Evolutionary conservation across 23 red algal species (phyloP).

Genomic region (Gracilaria domingensis): DNA sequence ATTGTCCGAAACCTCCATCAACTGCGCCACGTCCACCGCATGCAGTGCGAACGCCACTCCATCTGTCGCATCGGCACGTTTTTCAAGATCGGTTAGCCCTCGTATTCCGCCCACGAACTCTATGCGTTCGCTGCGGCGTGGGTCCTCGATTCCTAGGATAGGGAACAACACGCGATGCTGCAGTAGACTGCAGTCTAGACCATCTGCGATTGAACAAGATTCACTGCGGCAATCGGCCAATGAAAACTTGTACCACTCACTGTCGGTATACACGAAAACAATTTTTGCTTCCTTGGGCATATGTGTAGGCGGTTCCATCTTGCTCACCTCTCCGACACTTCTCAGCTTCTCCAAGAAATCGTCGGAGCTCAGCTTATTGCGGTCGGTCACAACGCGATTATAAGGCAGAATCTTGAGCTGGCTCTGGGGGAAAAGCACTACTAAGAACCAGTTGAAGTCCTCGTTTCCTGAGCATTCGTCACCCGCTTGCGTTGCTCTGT

Average conservation of each 20-base stretch:
- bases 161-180: constrained; percentile 50
- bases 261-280: constrained; percentile 43
- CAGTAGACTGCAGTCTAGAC: constrained; percentile 51
- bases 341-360: constrained; percentile 47
- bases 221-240: background rate
- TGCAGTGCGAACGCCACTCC: constrained; percentile 63
- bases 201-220: background rate
- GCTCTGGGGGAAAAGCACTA: constrained; percentile 55
- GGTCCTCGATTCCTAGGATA: constrained; percentile 55
- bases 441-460: constrained; percentile 62
- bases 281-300: constrained; percentile 7
- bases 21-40: constrained; percentile 51
- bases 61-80: constrained; percentile 16
- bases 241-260: constrained; percentile 50
- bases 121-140: constrained; percentile 45
- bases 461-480: background rate
- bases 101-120: constrained; percentile 75
- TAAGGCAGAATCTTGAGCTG: constrained; percentile 56
- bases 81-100: constrained; percentile 20
- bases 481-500: background rate
- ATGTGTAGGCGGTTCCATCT: constrained; percentile 15
- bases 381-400: constrained; percentile 60
- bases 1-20: constrained; percentile 66
- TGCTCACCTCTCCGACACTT: constrained; percentile 12
- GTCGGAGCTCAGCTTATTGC: background rate